A percentile compares a stretch with the other conserved stretches of the same genome.
Conservation (phyloP, 495 filamentous ascomycete species). For the Eremomyces bilateralis region DNA sequence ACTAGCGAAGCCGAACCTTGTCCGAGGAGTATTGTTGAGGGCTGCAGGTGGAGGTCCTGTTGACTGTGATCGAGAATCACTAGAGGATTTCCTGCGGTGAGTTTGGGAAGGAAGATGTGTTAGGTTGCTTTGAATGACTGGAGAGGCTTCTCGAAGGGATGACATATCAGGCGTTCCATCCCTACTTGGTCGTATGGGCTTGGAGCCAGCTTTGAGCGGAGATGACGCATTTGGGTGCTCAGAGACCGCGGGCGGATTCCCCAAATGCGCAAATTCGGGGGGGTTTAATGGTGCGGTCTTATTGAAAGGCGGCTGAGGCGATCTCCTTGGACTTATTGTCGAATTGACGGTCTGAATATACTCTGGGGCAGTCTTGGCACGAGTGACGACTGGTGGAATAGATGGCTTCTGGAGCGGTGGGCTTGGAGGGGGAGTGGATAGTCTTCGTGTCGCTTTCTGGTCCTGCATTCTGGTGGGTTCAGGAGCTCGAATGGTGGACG, state of each 20-base stretch:
- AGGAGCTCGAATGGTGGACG: slow-evolving; percentile 21
- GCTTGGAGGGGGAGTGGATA: slow-evolving; percentile 31
- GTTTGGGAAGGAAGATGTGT: slow-evolving; percentile 25
- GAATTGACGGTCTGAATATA: too few species aligned
- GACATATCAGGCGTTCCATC: slow-evolving; percentile 53
- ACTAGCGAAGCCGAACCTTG: too few species aligned
- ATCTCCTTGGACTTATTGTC: too few species aligned
- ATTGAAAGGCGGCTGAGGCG: too few species aligned
- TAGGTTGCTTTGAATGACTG: slow-evolving; percentile 63
- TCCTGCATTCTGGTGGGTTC: slow-evolving; percentile 23
- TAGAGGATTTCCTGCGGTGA: slow-evolving; percentile 16
- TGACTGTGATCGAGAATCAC: slow-evolving; percentile 9
- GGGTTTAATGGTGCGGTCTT: slow-evolving; percentile 26
- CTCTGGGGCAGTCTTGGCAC: slow-evolving; percentile 46
- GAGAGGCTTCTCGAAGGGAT: slow-evolving; percentile 33
- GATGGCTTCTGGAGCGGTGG: too few species aligned
- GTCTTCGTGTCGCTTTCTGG: slow-evolving; percentile 22
- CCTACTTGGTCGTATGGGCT: slow-evolving; percentile 43
- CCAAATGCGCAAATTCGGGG: slow-evolving; percentile 21
- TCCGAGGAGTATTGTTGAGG: not conserved
- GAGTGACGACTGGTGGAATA: too few species aligned
- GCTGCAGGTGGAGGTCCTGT: not conserved
- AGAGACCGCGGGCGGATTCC: slow-evolving; percentile 7
- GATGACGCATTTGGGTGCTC: slow-evolving; percentile 6
- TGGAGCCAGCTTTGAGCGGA: too few species aligned